A percentile compares a stretch with the other conserved stretches of the same genome.
Conservation (phyloP, 192 early-diverging fungal genomes). For the Backusella circina region DNA sequence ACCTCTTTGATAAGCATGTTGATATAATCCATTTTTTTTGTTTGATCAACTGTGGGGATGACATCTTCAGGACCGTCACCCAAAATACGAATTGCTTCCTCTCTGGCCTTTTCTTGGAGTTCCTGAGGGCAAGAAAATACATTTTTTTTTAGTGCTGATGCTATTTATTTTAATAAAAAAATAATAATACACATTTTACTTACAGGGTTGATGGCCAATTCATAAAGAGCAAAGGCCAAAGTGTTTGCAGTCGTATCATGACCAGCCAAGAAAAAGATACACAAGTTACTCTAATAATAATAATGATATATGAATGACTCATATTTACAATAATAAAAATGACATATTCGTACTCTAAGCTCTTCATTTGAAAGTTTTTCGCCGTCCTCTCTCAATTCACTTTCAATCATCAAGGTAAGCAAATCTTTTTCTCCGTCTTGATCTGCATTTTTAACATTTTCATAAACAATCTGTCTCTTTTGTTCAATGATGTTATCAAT, state of each 20-base stretch:
- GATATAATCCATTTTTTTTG: conserved; percentile 50
- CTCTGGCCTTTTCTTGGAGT: conserved; percentile 53
- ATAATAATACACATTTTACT: not conserved
- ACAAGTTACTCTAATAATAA: conserved; percentile 6
- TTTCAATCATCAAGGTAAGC: conserved; percentile 32
- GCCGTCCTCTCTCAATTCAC: not conserved
- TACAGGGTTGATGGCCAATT: conserved; percentile 42
- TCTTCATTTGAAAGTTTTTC: conserved; percentile 13
- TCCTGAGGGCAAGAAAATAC: conserved; percentile 15
- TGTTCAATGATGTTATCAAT: conserved; percentile 8
- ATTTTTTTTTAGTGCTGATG: not conserved
- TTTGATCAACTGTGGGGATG: conserved; percentile 46
- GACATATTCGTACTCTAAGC: conserved; percentile 17
- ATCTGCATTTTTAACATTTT: not conserved
- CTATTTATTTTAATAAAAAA: not conserved
- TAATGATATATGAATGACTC: not conserved
- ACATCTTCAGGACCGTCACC: conserved; percentile 49
- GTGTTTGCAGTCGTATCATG: conserved; percentile 58
- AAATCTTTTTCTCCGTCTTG: conserved; percentile 30
- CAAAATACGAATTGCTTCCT: conserved; percentile 48
- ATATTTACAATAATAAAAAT: not conserved
- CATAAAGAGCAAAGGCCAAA: conserved; percentile 43
- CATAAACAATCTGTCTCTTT: conserved; percentile 1
- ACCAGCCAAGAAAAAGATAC: conserved; percentile 10
- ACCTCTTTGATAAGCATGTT: conserved; percentile 49